Evolutionary conservation across 1,284 basidiomycete species (phyloP).

Genomic region (Ustilago tritici): DNA sequence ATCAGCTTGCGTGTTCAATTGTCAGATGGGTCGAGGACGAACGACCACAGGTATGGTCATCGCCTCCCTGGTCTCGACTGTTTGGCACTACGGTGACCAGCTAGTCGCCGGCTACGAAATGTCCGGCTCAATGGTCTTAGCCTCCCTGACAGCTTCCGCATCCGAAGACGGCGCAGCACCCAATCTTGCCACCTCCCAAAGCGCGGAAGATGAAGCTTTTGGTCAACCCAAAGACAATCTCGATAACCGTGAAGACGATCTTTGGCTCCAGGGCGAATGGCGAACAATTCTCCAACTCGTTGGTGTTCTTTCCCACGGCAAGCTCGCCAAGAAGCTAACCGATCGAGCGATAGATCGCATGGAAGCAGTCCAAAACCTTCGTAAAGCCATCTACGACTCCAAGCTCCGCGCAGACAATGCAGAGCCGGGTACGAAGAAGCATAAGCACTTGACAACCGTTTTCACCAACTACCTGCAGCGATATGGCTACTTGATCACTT

Average conservation of each 20-base stretch:
- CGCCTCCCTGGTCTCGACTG: conserved; percentile 63
- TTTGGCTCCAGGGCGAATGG: conserved; percentile 82
- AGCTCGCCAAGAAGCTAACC: conserved; percentile 90
- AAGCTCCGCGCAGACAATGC: conserved; percentile 65
- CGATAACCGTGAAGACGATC: conserved; percentile 68
- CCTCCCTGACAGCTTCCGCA: conserved; percentile 7
- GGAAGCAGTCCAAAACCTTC: conserved; percentile 68
- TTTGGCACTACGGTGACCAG: conserved; percentile 59
- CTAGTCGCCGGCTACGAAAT: conserved; percentile 44
- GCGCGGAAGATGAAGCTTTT: conserved; percentile 36
- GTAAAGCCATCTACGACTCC: conserved; percentile 67
- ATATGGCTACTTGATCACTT: conserved; percentile 89
- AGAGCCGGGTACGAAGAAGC: conserved; percentile 56
- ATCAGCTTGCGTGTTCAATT: conserved; percentile 65
- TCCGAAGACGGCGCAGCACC: conserved; percentile 1
- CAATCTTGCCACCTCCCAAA: background rate
- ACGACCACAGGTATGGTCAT: conserved; percentile 69
- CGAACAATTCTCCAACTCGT: conserved; percentile 95
- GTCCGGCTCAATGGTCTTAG: conserved; percentile 30
- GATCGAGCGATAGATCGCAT: conserved; percentile 73
- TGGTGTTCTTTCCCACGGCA: conserved; percentile 87
- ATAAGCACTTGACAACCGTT: conserved; percentile 55
- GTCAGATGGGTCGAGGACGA: conserved; percentile 69
- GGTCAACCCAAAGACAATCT: conserved; percentile 47
- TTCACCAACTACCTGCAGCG: conserved; percentile 66